Evolutionary conservation across 2,329 filamentous ascomycete species (phyloP).

Genomic region (Juglanconis sp.): DNA sequence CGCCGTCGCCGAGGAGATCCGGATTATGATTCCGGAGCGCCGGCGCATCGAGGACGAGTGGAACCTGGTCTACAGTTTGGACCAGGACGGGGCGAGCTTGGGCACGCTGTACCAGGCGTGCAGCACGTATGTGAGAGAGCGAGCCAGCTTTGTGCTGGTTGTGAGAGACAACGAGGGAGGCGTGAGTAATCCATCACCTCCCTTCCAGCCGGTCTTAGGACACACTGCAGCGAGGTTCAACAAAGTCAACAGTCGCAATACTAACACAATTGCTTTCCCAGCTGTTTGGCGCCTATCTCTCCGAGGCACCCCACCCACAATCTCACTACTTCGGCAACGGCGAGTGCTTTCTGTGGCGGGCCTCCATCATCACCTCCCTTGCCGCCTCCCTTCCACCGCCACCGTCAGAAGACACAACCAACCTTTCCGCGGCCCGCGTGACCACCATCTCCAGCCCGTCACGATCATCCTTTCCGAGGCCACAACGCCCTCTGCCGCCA

Average conservation of each 20-base stretch:
- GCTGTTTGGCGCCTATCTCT: slow-evolving; percentile 92
- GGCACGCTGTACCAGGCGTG: slow-evolving; percentile 82
- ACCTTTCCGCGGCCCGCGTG: slow-evolving; percentile 38
- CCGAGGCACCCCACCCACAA: slow-evolving; percentile 77
- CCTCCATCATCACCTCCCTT: slow-evolving; percentile 62
- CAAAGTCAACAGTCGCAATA: background rate
- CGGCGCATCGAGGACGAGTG: slow-evolving; percentile 85
- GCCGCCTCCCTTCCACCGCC: slow-evolving; percentile 68
- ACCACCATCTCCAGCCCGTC: slow-evolving; percentile 34
- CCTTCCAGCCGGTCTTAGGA: no score
- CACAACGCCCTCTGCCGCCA: slow-evolving; percentile 14
- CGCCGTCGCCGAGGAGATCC: slow-evolving; percentile 85
- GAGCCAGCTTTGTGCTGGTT: slow-evolving; percentile 87
- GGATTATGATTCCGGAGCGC: slow-evolving; percentile 80
- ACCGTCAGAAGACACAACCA: slow-evolving; percentile 54
- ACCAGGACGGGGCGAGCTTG: slow-evolving; percentile 86
- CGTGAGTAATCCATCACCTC: slow-evolving; percentile 44
- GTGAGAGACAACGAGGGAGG: slow-evolving; percentile 74
- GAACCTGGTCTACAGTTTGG: slow-evolving; percentile 82
- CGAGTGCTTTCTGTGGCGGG: slow-evolving; percentile 91
- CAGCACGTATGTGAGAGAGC: slow-evolving; percentile 60
- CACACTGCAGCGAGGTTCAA: no score
- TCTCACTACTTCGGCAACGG: slow-evolving; percentile 92
- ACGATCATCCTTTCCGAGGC: slow-evolving; percentile 19
- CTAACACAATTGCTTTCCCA: slow-evolving; percentile 25